phyloP scores from a whole-genome alignment of 2,329 filamentous ascomycete species.

The Tolypocladium sp. region DNA sequence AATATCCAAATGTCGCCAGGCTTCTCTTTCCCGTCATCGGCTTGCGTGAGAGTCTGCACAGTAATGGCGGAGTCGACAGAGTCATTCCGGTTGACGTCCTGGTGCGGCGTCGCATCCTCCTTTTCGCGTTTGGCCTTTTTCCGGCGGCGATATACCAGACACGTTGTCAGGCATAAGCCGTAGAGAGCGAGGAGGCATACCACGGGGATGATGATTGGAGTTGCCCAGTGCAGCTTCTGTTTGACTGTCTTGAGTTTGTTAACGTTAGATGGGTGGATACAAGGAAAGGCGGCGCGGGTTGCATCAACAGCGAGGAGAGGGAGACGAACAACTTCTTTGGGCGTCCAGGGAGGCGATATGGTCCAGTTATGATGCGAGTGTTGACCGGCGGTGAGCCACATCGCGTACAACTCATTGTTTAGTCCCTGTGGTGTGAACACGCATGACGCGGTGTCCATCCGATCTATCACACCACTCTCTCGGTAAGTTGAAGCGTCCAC shows the following conservation, averaged over 20 bases:
- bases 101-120: constrained; percentile 6
- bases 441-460: constrained; percentile 13
- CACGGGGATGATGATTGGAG: constrained; percentile 19
- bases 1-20: constrained; percentile 4
- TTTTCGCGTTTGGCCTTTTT: constrained; percentile 12
- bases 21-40: constrained; percentile 9
- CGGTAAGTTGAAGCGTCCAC: constrained; percentile 3
- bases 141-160: constrained; percentile 16
- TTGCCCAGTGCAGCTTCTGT: constrained; percentile 13
- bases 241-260: constrained; percentile 9
- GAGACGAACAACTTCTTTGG: constrained; percentile 7
- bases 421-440: constrained; percentile 19
- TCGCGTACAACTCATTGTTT: constrained; percentile 15
- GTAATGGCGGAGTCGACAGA: constrained; percentile 14
- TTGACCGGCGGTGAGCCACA: constrained; percentile 16
- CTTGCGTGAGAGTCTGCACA: constrained; percentile 9
- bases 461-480: constrained; percentile 9
- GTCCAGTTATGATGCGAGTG: constrained; percentile 16
- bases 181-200: constrained; percentile 19
- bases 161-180: constrained; percentile 15
- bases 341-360: constrained; percentile 21
- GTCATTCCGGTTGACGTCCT: constrained; percentile 9
- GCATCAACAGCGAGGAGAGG: not conserved
- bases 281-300: not conserved
- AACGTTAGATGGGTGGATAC: not conserved